A percentile compares a stretch with the other conserved stretches of the same genome.
These are phyloP conservation scores for Calonectria leucothoes DNA, from an alignment of 2,329 filamentous ascomycete genomes.

Conservation along the genomic window DNA sequence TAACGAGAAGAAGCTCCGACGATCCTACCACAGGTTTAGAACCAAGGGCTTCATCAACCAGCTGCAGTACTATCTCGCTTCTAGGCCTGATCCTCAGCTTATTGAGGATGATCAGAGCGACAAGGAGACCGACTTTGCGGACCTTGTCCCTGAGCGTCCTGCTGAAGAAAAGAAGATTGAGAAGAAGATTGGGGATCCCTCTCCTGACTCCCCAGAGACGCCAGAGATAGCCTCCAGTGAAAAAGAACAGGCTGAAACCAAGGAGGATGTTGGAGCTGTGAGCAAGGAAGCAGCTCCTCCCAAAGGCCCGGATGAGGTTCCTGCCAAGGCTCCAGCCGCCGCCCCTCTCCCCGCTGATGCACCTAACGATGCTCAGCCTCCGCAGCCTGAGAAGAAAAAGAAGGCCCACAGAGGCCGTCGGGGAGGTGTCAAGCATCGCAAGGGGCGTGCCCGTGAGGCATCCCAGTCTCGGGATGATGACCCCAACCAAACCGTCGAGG, in stretches of 20 bases:
- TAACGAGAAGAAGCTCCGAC: conserved; percentile 58
- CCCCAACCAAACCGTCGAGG: conserved; percentile 64
- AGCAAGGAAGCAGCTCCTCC: neutral
- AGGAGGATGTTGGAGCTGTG: neutral
- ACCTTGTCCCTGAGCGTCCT: neutral
- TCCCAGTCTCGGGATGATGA: conserved; percentile 64
- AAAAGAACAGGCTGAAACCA: conserved; percentile 3
- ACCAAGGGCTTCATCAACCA: conserved; percentile 45
- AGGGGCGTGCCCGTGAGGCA: conserved; percentile 64
- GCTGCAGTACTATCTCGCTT: conserved; percentile 22
- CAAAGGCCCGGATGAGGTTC: neutral
- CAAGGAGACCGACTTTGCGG: conserved; percentile 20
- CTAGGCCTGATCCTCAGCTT: conserved; percentile 10
- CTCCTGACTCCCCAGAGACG: conserved; percentile 15
- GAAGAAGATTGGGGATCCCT: conserved; percentile 8
- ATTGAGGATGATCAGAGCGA: conserved; percentile 32
- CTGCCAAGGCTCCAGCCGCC: neutral
- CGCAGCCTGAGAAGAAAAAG: conserved; percentile 66
- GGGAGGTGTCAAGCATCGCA: conserved; percentile 76
- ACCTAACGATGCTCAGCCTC: conserved; percentile 18
- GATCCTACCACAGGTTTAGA: conserved; percentile 50
- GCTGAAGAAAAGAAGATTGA: conserved; percentile 6
- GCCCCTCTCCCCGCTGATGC: neutral
- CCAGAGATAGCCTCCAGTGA: conserved; percentile 14
- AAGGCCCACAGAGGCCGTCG: conserved; percentile 78